A percentile compares a stretch with the other conserved stretches of the same genome.
Conservation (phyloP, 768 basidiomycete species). For the Termitomyces heimii region DNA sequence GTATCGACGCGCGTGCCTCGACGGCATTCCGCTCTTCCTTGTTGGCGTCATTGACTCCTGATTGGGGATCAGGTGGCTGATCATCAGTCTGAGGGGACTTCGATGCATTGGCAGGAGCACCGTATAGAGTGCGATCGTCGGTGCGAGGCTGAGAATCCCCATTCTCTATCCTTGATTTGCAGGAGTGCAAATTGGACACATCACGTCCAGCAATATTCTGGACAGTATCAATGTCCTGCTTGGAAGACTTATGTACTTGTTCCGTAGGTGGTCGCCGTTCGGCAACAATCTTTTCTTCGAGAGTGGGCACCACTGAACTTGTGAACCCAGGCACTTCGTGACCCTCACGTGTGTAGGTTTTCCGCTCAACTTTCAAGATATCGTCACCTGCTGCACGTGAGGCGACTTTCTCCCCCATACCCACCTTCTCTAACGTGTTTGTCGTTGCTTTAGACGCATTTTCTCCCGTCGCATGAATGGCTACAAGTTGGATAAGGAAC, state of each 20-base stretch:
- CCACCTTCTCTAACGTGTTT: slow-evolving; percentile 35
- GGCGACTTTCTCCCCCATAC: slow-evolving; percentile 32
- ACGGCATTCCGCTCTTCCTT: slow-evolving; percentile 47
- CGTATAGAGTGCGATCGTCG: slow-evolving; percentile 40
- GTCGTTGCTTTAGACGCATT: slow-evolving; percentile 26
- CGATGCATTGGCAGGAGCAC: slow-evolving; percentile 50
- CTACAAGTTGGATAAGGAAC: slow-evolving; percentile 22
- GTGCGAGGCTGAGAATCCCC: slow-evolving; percentile 25
- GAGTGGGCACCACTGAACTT: slow-evolving; percentile 55
- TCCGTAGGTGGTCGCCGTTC: slow-evolving; percentile 39
- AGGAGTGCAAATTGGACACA: background rate
- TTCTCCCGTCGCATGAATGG: slow-evolving; percentile 31
- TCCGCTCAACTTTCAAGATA: slow-evolving; percentile 42
- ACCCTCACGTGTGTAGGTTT: slow-evolving; percentile 46
- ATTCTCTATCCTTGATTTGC: background rate
- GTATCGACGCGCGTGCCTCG: slow-evolving; percentile 41
- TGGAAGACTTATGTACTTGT: slow-evolving; percentile 12
- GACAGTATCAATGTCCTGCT: background rate
- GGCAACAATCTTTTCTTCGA: slow-evolving; percentile 59
- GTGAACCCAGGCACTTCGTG: slow-evolving; percentile 50
- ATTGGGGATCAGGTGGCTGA: slow-evolving; percentile 40
- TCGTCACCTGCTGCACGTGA: slow-evolving; percentile 36
- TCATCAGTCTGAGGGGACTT: slow-evolving; percentile 34
- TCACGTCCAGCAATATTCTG: slow-evolving; percentile 5
- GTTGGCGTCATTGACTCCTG: slow-evolving; percentile 35